Conservation (phyloP, 2,329 filamentous ascomycete genomes). For the Sarocladiaceae sp. region DNA sequence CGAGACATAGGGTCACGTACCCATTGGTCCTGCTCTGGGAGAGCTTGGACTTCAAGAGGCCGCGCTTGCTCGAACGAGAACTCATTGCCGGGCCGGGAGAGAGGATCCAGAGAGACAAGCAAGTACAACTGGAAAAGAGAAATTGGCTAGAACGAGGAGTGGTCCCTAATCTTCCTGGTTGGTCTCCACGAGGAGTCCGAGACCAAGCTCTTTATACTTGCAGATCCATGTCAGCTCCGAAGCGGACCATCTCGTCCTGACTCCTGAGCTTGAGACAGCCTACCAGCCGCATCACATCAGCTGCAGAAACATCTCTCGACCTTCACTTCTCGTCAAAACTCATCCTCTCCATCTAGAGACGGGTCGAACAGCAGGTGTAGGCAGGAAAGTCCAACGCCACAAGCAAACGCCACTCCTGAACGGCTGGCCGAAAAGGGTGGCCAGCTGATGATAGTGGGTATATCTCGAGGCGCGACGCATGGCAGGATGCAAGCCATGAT, state of each 20-base stretch:
- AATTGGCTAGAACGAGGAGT: too few species aligned
- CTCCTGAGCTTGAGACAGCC: too few species aligned
- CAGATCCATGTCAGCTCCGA: not conserved
- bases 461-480: not conserved
- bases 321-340: too few species aligned
- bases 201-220: slow-evolving; percentile 1
- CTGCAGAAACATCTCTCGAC: too few species aligned
- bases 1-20: slow-evolving; percentile 16
- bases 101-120: not conserved
- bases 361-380: too few species aligned
- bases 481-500: slow-evolving; percentile 4
- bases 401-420: slow-evolving; percentile 2
- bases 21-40: slow-evolving; percentile 32
- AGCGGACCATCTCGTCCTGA: too few species aligned
- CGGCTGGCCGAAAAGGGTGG: not conserved
- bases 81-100: not conserved
- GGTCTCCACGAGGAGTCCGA: too few species aligned
- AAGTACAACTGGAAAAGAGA: not conserved
- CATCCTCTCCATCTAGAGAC: too few species aligned
- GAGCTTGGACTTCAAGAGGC: slow-evolving; percentile 6
- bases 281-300: too few species aligned
- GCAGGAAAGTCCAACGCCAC: slow-evolving; percentile 1
- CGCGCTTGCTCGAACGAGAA: not conserved
- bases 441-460: not conserved
- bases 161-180: too few species aligned